phyloP scores from a whole-genome alignment of 352 stramenopile species.

The Phytophthora idaei region DNA sequence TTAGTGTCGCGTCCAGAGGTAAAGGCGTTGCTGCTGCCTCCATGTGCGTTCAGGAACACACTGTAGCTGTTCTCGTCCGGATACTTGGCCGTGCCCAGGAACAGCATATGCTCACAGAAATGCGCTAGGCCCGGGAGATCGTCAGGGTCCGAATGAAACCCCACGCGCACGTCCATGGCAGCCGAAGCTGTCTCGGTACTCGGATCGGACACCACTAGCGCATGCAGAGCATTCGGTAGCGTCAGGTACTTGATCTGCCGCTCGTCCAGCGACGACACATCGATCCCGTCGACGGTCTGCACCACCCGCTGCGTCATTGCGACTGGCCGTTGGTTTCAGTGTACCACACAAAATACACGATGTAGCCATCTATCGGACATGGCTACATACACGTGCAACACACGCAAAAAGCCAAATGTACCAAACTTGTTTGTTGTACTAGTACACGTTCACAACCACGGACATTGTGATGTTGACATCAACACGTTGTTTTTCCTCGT shows the following conservation, averaged over 20 bases:
- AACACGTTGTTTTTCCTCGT: not conserved
- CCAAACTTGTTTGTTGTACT: too few relatives aligned
- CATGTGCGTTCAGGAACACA: constrained; percentile 87
- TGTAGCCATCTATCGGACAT: not conserved
- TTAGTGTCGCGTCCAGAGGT: constrained; percentile 95
- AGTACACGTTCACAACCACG: not conserved
- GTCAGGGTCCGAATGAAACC: constrained; percentile 88
- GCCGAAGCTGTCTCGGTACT: constrained; percentile 91
- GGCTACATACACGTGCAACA: not conserved
- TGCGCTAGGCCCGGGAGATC: constrained; percentile 88
- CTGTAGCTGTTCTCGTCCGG: constrained; percentile 94
- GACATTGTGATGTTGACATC: not conserved
- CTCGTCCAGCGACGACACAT: constrained; percentile 64
- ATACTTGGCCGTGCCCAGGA: constrained; percentile 97
- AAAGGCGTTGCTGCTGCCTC: constrained; percentile 94
- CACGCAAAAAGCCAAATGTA: not conserved
- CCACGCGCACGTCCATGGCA: constrained; percentile 95
- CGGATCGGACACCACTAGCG: constrained; percentile 89
- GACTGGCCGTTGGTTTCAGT: not conserved
- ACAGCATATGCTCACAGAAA: constrained; percentile 97
- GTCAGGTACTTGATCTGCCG: constrained; percentile 55
- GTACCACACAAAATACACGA: not conserved
- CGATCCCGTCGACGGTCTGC: constrained; percentile 42
- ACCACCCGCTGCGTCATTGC: constrained; percentile 21
- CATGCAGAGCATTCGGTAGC: constrained; percentile 59